These are phyloP conservation scores for Exserohilum turcica DNA, from an alignment of 2,329 filamentous ascomycete genomes.

Conservation along the genomic window DNA sequence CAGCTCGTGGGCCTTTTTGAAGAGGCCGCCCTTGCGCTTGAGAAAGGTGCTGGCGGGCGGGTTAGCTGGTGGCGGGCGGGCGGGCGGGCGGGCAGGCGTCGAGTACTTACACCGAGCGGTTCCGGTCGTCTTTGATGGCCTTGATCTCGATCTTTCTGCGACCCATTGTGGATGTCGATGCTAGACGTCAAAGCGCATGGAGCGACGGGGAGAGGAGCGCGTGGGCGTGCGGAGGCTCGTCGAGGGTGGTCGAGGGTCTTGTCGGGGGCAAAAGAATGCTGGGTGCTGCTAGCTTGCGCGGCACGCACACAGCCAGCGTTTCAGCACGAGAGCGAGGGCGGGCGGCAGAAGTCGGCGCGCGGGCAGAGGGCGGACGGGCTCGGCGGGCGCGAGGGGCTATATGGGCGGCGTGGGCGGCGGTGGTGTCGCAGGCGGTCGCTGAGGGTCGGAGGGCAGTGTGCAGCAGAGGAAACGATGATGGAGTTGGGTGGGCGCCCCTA, in stretches of 20 bases:
- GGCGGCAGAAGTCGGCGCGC: constrained; percentile 31
- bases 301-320: constrained; percentile 28
- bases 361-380: constrained; percentile 12
- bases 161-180: constrained; percentile 67
- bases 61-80: constrained; percentile 11
- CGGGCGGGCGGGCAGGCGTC: constrained; percentile 5
- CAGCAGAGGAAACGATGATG: constrained; percentile 34
- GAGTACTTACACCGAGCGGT: constrained; percentile 85
- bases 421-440: constrained; percentile 17
- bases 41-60: constrained; percentile 78
- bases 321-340: constrained; percentile 27
- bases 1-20: constrained; percentile 99
- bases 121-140: constrained; percentile 97
- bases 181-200: constrained; percentile 40
- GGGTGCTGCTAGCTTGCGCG: constrained; percentile 28
- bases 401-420: constrained; percentile 29
- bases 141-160: constrained; percentile 99
- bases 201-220: constrained; percentile 18
- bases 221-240: constrained; percentile 14
- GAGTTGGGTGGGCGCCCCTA: constrained; percentile 29
- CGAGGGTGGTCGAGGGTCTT: constrained; percentile 23
- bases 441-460: constrained; percentile 40
- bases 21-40: constrained; percentile 97
- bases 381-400: constrained; percentile 32
- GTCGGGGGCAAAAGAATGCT: constrained; percentile 25